Percentiles rank a stretch among this genome's conserved stretches.
phyloP scores from a whole-genome alignment of 2,329 filamentous ascomycete genomes.

The Diaporthe australafricana region DNA sequence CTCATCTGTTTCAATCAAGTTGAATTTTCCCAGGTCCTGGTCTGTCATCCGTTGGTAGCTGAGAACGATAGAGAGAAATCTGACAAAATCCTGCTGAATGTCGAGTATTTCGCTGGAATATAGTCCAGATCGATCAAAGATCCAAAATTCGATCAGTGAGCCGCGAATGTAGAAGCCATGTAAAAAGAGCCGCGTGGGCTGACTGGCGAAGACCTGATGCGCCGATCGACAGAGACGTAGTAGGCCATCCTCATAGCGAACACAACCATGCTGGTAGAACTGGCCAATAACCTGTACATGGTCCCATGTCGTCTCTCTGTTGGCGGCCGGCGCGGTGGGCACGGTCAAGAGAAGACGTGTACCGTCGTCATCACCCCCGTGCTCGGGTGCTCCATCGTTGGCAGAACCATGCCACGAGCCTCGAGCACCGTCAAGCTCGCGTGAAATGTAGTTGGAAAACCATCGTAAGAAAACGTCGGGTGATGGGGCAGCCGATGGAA shows the following conservation, averaged over 20 bases:
- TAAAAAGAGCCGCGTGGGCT: constrained; percentile 50
- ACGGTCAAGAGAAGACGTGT: not conserved
- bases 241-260: not conserved
- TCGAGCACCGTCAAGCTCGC: not conserved
- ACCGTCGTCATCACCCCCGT: not conserved
- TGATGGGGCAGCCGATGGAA: not conserved
- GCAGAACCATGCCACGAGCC: not conserved
- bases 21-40: not conserved
- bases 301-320: not conserved
- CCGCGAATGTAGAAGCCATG: constrained; percentile 51
- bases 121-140: constrained; percentile 51
- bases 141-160: constrained; percentile 48
- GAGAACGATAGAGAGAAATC: not conserved
- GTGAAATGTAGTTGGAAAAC: not conserved
- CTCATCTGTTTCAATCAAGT: not conserved
- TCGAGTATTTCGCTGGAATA: constrained; percentile 48
- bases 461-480: not conserved
- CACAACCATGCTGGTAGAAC: not conserved
- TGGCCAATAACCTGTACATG: not conserved
- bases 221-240: not conserved
- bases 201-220: constrained; percentile 44
- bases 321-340: not conserved
- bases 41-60: not conserved
- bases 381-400: not conserved
- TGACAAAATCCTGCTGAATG: constrained; percentile 38